phyloP scores from a whole-genome alignment of 805 yeast species.

The Wickerhamomyces pijperi region DNA sequence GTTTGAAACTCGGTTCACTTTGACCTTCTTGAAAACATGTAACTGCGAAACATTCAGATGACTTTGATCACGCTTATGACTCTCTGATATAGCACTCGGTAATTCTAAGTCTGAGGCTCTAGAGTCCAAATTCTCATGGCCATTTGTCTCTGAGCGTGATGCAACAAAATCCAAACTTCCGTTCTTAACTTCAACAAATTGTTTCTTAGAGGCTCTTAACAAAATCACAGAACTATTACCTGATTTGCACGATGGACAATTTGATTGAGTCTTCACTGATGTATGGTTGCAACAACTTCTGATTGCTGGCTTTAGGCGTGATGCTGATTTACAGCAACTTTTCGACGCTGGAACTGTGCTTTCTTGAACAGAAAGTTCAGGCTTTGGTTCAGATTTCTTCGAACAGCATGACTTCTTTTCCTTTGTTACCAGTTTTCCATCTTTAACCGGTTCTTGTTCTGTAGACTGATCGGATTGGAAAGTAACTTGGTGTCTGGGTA shows the following conservation, averaged over 20 bases:
- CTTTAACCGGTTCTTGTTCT: no score
- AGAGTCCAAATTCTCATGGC: no score
- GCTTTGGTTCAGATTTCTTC: no score
- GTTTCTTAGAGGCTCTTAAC: constrained; percentile 16
- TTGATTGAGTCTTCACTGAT: not conserved
- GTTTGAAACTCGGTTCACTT: constrained; percentile 7
- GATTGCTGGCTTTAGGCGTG: no score
- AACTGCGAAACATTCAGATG: constrained; percentile 1
- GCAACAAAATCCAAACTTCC: constrained; percentile 18
- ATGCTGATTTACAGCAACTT: no score
- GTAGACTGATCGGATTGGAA: constrained; percentile 2
- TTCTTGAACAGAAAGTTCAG: no score
- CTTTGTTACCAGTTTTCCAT: no score
- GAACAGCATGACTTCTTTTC: not conserved
- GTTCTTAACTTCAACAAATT: constrained; percentile 16
- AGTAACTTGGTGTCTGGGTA: constrained; percentile 8
- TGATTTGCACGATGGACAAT: constrained; percentile 6
- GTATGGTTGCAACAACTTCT: not conserved
- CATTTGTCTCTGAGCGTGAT: constrained; percentile 12
- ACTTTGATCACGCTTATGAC: not conserved
- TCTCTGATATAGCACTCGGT: no score
- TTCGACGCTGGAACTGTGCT: no score
- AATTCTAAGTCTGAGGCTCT: no score
- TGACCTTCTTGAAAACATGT: constrained; percentile 9
- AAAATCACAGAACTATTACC: constrained; percentile 13